Percentiles rank a stretch among this genome's conserved stretches.
phyloP scores from a whole-genome alignment of 768 basidiomycete genomes.

The Sarcomyxa edulis region DNA sequence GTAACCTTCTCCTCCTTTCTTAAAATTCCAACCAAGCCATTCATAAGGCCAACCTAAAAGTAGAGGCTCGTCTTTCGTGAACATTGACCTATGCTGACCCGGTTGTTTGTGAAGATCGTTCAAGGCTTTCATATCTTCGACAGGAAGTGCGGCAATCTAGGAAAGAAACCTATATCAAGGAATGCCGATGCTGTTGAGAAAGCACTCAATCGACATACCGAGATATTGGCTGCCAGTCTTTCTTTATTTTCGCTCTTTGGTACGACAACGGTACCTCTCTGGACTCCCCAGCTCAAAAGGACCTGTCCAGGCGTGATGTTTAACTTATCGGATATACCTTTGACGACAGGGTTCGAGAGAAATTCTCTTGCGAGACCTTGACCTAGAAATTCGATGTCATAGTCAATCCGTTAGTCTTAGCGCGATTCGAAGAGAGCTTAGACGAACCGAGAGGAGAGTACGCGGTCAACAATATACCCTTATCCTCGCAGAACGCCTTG shows the following conservation, averaged over 20 bases:
- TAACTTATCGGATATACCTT: no score
- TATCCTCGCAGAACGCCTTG: constrained; percentile 38
- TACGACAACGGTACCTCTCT: constrained; percentile 54
- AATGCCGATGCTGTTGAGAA: no score
- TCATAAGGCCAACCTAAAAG: constrained; percentile 43
- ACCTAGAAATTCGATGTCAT: constrained; percentile 11
- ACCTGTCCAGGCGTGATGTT: constrained; percentile 46
- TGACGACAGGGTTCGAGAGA: no score
- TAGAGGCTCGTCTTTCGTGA: constrained; percentile 21
- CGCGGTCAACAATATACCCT: constrained; percentile 46
- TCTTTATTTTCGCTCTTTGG: constrained; percentile 51
- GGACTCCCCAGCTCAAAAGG: constrained; percentile 58
- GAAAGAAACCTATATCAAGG: no score
- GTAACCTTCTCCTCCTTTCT: no score
- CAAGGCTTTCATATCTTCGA: constrained; percentile 34
- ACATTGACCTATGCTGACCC: constrained; percentile 34
- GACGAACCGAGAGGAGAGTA: constrained; percentile 38
- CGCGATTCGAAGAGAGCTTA: no score
- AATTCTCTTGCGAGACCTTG: no score
- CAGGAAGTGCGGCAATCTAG: constrained; percentile 28
- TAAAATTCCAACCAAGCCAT: constrained; percentile 36
- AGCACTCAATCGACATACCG: constrained; percentile 29
- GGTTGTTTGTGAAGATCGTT: constrained; percentile 34
- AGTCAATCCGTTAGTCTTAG: not conserved
- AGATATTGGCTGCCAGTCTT: constrained; percentile 46